Conservation (phyloP, 164 flowering plant genomes). For the Piper betle region DNA sequence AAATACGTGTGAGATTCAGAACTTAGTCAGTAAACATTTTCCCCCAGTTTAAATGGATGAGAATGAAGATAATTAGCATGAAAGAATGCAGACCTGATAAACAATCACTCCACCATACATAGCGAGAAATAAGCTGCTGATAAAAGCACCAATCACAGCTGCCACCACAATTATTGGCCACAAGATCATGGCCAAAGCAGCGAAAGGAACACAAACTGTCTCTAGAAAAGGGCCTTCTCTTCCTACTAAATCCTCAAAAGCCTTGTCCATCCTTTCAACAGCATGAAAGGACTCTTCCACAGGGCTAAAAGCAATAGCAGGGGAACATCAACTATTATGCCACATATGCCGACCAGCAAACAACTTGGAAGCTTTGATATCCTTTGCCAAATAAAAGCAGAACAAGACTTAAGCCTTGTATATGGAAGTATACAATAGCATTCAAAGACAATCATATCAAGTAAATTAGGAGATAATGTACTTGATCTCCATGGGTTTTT, state of each 20-base stretch:
- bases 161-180: slow-evolving; percentile 87
- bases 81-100: slow-evolving; percentile 46
- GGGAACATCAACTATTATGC: slow-evolving; percentile 44
- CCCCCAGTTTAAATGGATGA: no score
- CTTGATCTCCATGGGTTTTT: slow-evolving; percentile 59
- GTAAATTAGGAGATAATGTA: slow-evolving; percentile 10
- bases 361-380: slow-evolving; percentile 52
- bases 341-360: slow-evolving; percentile 47
- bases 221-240: slow-evolving; percentile 95
- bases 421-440: not conserved
- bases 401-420: not conserved
- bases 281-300: slow-evolving; percentile 88
- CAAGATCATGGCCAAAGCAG: slow-evolving; percentile 72
- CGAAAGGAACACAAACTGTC: slow-evolving; percentile 89
- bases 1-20: no score
- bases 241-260: slow-evolving; percentile 77
- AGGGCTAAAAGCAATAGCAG: slow-evolving; percentile 51
- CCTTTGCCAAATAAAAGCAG: slow-evolving; percentile 23
- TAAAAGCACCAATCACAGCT: slow-evolving; percentile 40
- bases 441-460: not conserved
- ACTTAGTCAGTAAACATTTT: no score
- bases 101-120: slow-evolving; percentile 60
- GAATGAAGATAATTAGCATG: not conserved
- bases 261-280: slow-evolving; percentile 86
- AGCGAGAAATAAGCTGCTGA: slow-evolving; percentile 61